Evolutionary conservation across 148 eudicot genomes (phyloP).

Genomic region (Camellia granthamiana): DNA sequence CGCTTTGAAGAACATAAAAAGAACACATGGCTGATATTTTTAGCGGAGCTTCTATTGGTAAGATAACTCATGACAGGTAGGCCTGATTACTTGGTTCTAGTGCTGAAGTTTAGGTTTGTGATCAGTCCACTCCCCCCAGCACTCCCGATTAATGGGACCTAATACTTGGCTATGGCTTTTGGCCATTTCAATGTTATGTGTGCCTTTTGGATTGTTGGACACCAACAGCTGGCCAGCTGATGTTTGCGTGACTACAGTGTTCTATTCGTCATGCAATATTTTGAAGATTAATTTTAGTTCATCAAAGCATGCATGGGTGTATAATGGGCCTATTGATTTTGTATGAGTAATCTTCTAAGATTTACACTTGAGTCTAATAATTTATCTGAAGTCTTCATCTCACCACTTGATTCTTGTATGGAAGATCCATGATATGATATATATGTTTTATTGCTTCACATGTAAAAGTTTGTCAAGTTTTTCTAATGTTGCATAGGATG

Average conservation of each 20-base stretch:
- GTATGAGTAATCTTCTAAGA: not conserved
- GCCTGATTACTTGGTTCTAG: not conserved
- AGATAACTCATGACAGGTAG: not conserved
- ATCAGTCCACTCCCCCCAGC: no score
- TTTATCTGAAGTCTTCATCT: conserved; percentile 1
- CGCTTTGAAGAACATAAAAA: not conserved
- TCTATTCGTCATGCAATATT: not conserved
- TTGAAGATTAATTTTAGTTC: not conserved
- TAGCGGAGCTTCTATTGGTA: not conserved
- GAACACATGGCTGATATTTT: not conserved
- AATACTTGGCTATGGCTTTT: no score
- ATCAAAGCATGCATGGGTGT: not conserved
- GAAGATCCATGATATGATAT: not conserved
- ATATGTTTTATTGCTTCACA: not conserved
- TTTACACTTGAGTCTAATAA: not conserved
- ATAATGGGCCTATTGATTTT: not conserved
- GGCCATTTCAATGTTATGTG: not conserved
- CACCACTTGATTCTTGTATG: not conserved
- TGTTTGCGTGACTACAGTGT: not conserved
- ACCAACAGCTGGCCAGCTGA: not conserved
- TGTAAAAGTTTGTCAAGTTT: not conserved
- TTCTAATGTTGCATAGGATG: not conserved
- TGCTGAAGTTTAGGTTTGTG: no score
- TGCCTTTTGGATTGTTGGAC: not conserved
- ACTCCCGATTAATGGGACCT: no score